Conservation (phyloP, 768 basidiomycete genomes). For the Pleurotus tuoliensis region DNA sequence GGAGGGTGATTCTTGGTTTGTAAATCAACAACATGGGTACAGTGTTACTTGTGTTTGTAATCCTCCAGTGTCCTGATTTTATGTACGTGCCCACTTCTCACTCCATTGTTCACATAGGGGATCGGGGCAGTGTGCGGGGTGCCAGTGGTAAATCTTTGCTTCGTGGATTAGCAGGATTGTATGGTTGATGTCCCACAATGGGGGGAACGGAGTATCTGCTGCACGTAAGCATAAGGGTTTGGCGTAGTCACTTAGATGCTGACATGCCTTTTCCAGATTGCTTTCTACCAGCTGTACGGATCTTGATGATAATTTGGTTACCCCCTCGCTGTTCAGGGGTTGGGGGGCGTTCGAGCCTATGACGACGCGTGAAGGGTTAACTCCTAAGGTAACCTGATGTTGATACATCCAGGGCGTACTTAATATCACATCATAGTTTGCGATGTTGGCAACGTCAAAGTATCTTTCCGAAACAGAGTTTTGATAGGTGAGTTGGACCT, state of each 20-base stretch:
- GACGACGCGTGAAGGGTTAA: slow-evolving; percentile 19
- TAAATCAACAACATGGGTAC: slow-evolving; percentile 16
- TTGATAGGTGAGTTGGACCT: slow-evolving; percentile 27
- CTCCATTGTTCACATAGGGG: slow-evolving; percentile 13
- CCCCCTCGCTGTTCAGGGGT: slow-evolving; percentile 12
- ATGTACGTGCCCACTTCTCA: slow-evolving; percentile 20
- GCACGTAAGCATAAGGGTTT: slow-evolving; percentile 16
- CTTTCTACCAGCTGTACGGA: slow-evolving; percentile 7
- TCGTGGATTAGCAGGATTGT: slow-evolving; percentile 21
- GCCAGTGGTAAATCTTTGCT: slow-evolving; percentile 16
- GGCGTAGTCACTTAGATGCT: slow-evolving; percentile 12
- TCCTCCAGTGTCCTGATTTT: slow-evolving; percentile 21
- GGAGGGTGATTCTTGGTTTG: slow-evolving; percentile 21
- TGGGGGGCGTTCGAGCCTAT: slow-evolving; percentile 10
- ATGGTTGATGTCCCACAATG: slow-evolving; percentile 21
- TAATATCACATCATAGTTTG: slow-evolving; percentile 32
- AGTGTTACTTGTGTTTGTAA: not conserved
- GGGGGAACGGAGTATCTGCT: slow-evolving; percentile 19
- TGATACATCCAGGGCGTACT: slow-evolving; percentile 30
- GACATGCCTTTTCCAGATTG: slow-evolving; percentile 7
- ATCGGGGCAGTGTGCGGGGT: slow-evolving; percentile 20
- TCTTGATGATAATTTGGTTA: slow-evolving; percentile 7
- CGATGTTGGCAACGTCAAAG: slow-evolving; percentile 35
- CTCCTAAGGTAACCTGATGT: slow-evolving; percentile 22
- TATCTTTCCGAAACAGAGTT: slow-evolving; percentile 19